Evolutionary conservation across 768 basidiomycete genomes (phyloP), one percentile per base, ranked within the genome.

Genomic region (Amanita molliuscula): DNA sequence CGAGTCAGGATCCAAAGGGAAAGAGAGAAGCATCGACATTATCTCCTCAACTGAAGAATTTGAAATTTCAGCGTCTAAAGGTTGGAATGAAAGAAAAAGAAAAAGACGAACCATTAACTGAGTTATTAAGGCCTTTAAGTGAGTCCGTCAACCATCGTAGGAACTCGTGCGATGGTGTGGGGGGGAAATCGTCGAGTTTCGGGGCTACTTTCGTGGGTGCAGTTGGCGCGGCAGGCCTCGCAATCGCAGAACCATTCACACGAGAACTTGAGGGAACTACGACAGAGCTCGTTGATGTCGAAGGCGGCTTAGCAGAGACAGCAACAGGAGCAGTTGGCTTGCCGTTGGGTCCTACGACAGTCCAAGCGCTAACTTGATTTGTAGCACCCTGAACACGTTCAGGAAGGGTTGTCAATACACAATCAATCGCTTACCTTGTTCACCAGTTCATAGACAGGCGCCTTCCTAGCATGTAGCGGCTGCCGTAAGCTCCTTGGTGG

Each of bases 21-120:
- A 98, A 1, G 88, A 82, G 21, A 99, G 77, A 20, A 99, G 71
- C 91, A 98, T 95, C 41, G 88, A 84, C 60, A 91, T 83, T 62
- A 98, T 93, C 57, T 98, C 96, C 63, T 98, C 96, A 47, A 95
- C 94, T 96, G 49, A 7, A 41, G 50, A n/a, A 28, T 47, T 35
- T 37, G 56, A 13, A 31, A 38, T 55, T 10, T 50, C 44, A 29
- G 23, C 40, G 31, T 11, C 37, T 49, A 47, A 35, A 10, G 11
- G 21, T 10, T 2, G 20, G 6, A 13, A 18, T 35, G 16, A 21
- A 46, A 16, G 13, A n/a, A n/a, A n/a, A n/a, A n/a, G n/a, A n/a
- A 46, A 7, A 38, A 6, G 7, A 18, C 61, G 76, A 50, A 89
- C 88, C 76, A 58, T 88, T 87, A 44, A 88, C 84, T 16, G 76